These are phyloP conservation scores for Hymenotorrendiella dingleyae DNA, from an alignment of 2,329 filamentous ascomycete species.

Conservation along the genomic window DNA sequence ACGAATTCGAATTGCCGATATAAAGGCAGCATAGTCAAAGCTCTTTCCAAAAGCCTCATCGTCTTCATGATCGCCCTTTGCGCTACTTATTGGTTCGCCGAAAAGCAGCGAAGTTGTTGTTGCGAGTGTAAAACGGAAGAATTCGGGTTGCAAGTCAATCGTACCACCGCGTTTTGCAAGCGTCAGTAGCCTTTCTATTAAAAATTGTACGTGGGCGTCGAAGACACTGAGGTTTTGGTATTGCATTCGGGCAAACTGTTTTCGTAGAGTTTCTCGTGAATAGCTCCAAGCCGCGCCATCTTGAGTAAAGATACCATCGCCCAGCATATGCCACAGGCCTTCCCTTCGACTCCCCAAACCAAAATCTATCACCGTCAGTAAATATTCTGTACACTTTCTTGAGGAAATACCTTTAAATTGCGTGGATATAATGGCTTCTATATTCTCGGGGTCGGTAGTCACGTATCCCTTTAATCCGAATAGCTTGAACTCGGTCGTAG, in stretches of 20 bases:
- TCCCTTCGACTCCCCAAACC: slow-evolving; percentile 7
- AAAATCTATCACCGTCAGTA: slow-evolving; percentile 14
- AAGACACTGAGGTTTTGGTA: slow-evolving; percentile 1
- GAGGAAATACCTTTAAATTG: slow-evolving; percentile 37
- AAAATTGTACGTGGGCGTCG: slow-evolving; percentile 27
- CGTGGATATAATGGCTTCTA: slow-evolving; percentile 28
- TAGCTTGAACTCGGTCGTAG: slow-evolving; percentile 9
- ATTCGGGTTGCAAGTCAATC: slow-evolving; percentile 49
- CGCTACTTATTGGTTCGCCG: slow-evolving; percentile 48
- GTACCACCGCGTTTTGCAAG: background rate
- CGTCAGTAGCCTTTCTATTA: background rate
- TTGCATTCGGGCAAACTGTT: slow-evolving; percentile 1
- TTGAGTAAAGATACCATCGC: background rate
- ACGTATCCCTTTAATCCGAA: slow-evolving; percentile 13
- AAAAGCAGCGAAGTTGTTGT: slow-evolving; percentile 51
- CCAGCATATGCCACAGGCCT: background rate
- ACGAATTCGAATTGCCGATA: background rate
- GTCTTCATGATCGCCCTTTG: slow-evolving; percentile 19
- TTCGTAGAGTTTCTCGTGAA: background rate
- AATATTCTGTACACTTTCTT: no score
- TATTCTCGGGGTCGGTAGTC: slow-evolving; percentile 32
- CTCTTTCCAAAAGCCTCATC: background rate
- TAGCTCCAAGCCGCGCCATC: slow-evolving; percentile 1
- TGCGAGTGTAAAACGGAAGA: slow-evolving; percentile 52
- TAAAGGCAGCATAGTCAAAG: background rate